Percentiles rank a stretch among this genome's conserved stretches.
These are phyloP conservation scores for Speleostelium caveatum DNA, from an alignment of 78 protist species.

Conservation along the genomic window DNA sequence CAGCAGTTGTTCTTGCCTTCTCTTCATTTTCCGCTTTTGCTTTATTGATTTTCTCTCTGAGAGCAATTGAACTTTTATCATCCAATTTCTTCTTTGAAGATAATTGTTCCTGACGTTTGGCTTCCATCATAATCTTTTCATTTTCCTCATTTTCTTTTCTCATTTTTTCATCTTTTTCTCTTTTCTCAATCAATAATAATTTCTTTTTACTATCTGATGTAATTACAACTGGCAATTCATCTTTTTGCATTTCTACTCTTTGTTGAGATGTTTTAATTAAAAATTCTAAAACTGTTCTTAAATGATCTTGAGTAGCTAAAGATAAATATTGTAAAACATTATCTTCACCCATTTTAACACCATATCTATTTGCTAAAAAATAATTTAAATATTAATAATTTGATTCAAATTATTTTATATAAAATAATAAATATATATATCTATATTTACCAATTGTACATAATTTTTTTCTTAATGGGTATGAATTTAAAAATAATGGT, in stretches of 20 bases:
- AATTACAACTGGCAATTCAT: constrained; percentile 14
- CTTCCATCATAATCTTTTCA: constrained; percentile 32
- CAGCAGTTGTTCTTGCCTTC: not conserved
- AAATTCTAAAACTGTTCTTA: constrained; percentile 46
- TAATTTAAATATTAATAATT: not conserved
- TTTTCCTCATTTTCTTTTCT: constrained; percentile 45
- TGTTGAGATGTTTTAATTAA: constrained; percentile 45
- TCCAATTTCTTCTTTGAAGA: constrained; percentile 5
- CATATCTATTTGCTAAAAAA: constrained; percentile 5
- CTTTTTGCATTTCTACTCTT: constrained; percentile 50
- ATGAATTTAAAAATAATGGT: constrained; percentile 58
- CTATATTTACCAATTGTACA: not conserved
- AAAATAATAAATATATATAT: not conserved
- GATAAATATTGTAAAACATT: constrained; percentile 30
- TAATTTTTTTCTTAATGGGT: constrained; percentile 42
- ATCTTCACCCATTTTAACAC: constrained; percentile 40
- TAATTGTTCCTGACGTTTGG: constrained; percentile 1
- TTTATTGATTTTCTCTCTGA: not conserved
- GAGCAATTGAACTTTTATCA: not conserved
- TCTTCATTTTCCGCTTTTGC: constrained; percentile 13
- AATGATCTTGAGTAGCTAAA: constrained; percentile 67
- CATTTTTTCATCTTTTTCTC: constrained; percentile 48
- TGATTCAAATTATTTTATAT: not conserved
- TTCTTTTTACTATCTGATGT: constrained; percentile 31
- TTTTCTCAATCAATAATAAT: constrained; percentile 40